Evolutionary conservation across 495 filamentous ascomycete genomes (phyloP), one percentile per base, ranked within the genome.

Genomic region (Talaromyces wortmannii): DNA sequence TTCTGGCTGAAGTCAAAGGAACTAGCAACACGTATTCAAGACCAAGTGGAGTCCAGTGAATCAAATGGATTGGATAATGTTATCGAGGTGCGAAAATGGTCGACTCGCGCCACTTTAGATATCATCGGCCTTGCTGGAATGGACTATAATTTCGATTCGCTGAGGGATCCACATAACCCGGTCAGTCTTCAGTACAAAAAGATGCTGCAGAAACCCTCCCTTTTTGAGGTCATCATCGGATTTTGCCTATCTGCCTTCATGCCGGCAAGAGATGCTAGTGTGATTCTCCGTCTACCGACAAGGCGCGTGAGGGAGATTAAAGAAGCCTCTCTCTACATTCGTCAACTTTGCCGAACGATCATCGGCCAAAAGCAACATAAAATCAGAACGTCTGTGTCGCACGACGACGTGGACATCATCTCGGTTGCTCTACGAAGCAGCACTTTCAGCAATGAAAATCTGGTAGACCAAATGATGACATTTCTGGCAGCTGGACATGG

Each of bases 401-500:
- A 66, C 23, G 76, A 74, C 61, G 87, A 83, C 17, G 63, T 83
- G 13, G 92, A 96, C 60, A 95, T 97, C 53, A 77, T 96, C 53
- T 90, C 87, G 6, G 85, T 92, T 0, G 91, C 92, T 17, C 67
- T 96, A 17, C 78, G 87, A 56, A 88, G 83, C 16, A 88, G 85
- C 42, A 82, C 72, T n/a, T 95, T 95, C 67, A 79, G 74, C 31
- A 88, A 92, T 48, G 87, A 91, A 36, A 85, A 89, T 49, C 84
- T 96, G 23, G 77, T 90, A 42, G 90, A 96, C 66, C 92, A 97
- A 64, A 80, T 94, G 66, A 95, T 96, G 91, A 97, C 92, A 2
- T 96, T 97, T 74, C 83, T 96, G 2, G 88, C 86, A 0, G 92
- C 92, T 0, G 92, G 92, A 13, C 92, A 97, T 64, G 92, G 95